Conservation (phyloP, 2,329 filamentous ascomycete species). For the Ophiocordyceps camponoti-leonardi region DNA sequence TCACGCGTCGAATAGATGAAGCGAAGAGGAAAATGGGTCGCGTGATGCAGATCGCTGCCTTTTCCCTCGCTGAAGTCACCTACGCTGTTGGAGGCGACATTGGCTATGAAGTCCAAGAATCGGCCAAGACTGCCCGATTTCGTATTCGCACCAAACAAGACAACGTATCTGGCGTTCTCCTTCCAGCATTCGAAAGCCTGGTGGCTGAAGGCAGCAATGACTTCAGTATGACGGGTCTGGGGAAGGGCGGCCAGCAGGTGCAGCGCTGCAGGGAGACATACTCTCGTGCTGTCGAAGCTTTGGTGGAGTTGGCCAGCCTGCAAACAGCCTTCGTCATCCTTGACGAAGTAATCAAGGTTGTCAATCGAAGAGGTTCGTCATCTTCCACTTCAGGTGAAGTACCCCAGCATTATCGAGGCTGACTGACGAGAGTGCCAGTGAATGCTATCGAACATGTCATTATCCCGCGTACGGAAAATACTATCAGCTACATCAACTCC, state of each 20-base stretch:
- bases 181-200: constrained; percentile 88
- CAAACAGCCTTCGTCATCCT: constrained; percentile 96
- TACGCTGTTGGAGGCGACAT: constrained; percentile 95
- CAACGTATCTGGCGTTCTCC: constrained; percentile 91
- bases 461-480: constrained; percentile 94
- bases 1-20: constrained; percentile 92
- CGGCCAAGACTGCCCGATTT: constrained; percentile 82
- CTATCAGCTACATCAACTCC: constrained; percentile 99
- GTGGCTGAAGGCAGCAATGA: constrained; percentile 81
- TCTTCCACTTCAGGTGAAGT: constrained; percentile 13
- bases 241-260: constrained; percentile 94
- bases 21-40: constrained; percentile 98
- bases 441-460: constrained; percentile 96
- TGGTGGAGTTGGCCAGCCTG: constrained; percentile 86
- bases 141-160: constrained; percentile 90
- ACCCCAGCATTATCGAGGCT: too few relatives aligned
- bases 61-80: constrained; percentile 91
- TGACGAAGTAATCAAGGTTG: constrained; percentile 98
- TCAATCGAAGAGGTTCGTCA: constrained; percentile 67
- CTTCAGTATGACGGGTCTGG: constrained; percentile 87
- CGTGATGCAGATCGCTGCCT: constrained; percentile 97
- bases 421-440: constrained; percentile 29
- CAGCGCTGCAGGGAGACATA: constrained; percentile 93
- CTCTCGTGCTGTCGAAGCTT: constrained; percentile 81
- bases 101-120: constrained; percentile 93